These are phyloP conservation scores for Hirschioporus abietinus DNA, from an alignment of 768 basidiomycete species.

Conservation along the genomic window DNA sequence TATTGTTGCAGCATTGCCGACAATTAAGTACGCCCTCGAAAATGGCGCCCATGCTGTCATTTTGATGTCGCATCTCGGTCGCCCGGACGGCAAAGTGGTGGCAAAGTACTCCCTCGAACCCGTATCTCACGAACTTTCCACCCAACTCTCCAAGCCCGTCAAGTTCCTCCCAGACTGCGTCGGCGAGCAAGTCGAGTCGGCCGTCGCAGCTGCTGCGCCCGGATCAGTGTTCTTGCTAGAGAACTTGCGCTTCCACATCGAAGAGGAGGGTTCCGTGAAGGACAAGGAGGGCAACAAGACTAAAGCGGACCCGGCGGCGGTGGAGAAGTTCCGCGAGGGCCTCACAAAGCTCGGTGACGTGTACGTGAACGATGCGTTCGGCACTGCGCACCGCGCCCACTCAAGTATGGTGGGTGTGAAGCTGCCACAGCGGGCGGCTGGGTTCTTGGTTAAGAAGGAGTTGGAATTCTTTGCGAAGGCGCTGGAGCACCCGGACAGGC, in stretches of 20 bases:
- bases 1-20: slow-evolving; percentile 94
- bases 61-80: slow-evolving; percentile 97
- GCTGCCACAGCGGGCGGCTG: slow-evolving; percentile 86
- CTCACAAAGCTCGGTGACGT: slow-evolving; percentile 93
- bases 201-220: slow-evolving; percentile 56
- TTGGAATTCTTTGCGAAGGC: slow-evolving; percentile 98
- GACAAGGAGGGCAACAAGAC: slow-evolving; percentile 92
- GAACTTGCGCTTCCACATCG: slow-evolving; percentile 97
- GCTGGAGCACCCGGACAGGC: slow-evolving; percentile 87
- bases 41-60: slow-evolving; percentile 78
- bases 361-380: slow-evolving; percentile 98
- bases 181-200: slow-evolving; percentile 77
- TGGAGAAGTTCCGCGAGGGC: slow-evolving; percentile 78
- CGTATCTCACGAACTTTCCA: slow-evolving; percentile 75
- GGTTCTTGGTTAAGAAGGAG: slow-evolving; percentile 98
- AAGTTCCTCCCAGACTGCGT: slow-evolving; percentile 83
- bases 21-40: slow-evolving; percentile 88
- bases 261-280: slow-evolving; percentile 93
- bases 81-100: slow-evolving; percentile 89
- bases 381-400: slow-evolving; percentile 96
- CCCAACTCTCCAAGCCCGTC: slow-evolving; percentile 63
- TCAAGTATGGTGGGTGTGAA: slow-evolving; percentile 98
- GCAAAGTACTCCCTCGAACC: slow-evolving; percentile 89
- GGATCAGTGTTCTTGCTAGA: slow-evolving; percentile 88
- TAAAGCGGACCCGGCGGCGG: slow-evolving; percentile 82